These are phyloP conservation scores for Solanum pinnatisectum DNA, from an alignment of 257 asterid genomes.

Conservation along the genomic window DNA sequence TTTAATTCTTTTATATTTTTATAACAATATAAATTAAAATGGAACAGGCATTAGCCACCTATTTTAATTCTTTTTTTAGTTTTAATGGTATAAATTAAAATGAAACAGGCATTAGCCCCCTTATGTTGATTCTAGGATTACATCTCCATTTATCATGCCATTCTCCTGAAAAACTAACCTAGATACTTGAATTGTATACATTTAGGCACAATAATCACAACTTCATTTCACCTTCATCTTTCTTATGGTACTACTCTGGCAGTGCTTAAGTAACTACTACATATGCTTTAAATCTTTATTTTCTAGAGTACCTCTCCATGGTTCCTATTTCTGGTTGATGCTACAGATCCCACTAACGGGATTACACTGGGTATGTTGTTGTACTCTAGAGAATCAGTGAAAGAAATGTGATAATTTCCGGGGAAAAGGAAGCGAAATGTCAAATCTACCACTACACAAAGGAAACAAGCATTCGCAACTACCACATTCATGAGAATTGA, in stretches of 20 bases:
- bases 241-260: background rate
- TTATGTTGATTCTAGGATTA: background rate
- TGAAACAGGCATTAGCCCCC: background rate
- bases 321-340: background rate
- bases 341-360: background rate
- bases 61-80: background rate
- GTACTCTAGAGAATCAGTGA: background rate
- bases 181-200: background rate
- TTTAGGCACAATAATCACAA: background rate
- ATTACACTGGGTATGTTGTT: background rate
- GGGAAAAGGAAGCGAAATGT: background rate
- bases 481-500: background rate
- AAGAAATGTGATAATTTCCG: background rate
- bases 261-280: background rate
- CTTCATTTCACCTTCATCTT: background rate
- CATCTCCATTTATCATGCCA: background rate
- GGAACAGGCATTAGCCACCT: background rate
- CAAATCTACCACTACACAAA: background rate
- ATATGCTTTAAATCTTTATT: background rate
- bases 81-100: background rate
- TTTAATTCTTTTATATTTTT: background rate
- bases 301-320: background rate
- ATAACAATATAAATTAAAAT: background rate
- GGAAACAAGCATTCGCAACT: background rate
- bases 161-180: background rate